Evolutionary conservation across 208 protist species (phyloP).

Genomic region (Trichomonas vaginalis): DNA sequence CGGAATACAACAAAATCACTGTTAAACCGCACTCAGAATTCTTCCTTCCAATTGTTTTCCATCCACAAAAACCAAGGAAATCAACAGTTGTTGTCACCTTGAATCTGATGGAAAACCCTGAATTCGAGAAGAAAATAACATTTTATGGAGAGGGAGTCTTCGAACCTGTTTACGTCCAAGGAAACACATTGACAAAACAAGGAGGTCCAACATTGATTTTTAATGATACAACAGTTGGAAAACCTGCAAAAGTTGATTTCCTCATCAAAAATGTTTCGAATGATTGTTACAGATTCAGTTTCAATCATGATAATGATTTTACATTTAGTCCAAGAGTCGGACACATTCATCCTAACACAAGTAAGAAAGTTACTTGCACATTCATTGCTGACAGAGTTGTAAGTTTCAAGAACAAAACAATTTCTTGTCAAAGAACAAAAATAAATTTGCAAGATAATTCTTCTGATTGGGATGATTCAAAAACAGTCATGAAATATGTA

Average conservation of each 20-base stretch:
- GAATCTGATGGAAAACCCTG: background rate
- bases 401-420: background rate
- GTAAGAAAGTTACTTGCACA: background rate
- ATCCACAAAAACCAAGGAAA: background rate
- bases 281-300: background rate
- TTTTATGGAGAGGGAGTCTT: background rate
- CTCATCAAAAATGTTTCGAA: background rate
- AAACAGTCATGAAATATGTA: background rate
- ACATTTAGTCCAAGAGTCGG: background rate
- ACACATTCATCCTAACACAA: background rate
- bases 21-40: background rate
- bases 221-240: background rate
- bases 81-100: background rate
- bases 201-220: background rate
- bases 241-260: background rate
- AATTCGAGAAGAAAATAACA: background rate
- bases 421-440: background rate
- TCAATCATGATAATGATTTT: background rate
- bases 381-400: background rate
- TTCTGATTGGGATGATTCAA: conserved; percentile 12
- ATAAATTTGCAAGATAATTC: background rate
- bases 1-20: background rate
- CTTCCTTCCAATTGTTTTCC: background rate
- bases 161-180: background rate
- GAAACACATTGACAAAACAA: background rate